Conservation (phyloP, 345 rosid genomes). For the Erodium maritimum region DNA sequence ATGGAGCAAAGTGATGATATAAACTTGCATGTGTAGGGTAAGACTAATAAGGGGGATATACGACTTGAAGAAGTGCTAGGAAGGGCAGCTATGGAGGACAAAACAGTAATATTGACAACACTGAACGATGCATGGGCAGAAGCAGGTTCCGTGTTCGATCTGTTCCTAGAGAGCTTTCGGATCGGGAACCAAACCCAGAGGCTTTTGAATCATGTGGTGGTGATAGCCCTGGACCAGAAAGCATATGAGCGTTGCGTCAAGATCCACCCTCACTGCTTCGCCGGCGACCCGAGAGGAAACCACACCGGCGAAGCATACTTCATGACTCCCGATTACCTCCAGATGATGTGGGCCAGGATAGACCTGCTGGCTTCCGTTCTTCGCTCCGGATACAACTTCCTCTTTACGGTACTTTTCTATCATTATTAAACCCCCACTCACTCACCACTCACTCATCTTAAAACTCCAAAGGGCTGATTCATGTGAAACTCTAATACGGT, state of each 20-base stretch:
- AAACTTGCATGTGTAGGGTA: too few relatives aligned
- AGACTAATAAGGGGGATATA: too few relatives aligned
- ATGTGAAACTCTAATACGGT: too few relatives aligned
- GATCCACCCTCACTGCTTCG: slow-evolving; percentile 37
- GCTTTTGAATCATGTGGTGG: slow-evolving; percentile 38
- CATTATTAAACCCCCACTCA: too few relatives aligned
- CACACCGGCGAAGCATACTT: slow-evolving; percentile 36
- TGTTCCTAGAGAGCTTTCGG: slow-evolving; percentile 45
- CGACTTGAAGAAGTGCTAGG: slow-evolving; percentile 9
- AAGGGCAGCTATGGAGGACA: slow-evolving; percentile 18
- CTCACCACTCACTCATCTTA: too few relatives aligned
- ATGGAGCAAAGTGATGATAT: too few relatives aligned
- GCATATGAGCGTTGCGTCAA: slow-evolving; percentile 38
- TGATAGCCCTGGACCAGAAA: slow-evolving; percentile 37
- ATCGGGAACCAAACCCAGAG: slow-evolving; percentile 32
- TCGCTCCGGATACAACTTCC: slow-evolving; percentile 43
- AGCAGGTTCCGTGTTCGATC: slow-evolving; percentile 39
- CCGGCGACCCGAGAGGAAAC: slow-evolving; percentile 22
- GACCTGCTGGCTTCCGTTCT: slow-evolving; percentile 34
- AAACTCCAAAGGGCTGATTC: too few relatives aligned
- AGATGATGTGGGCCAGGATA: slow-evolving; percentile 71
- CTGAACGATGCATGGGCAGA: slow-evolving; percentile 58
- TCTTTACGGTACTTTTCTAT: slow-evolving; percentile 41
- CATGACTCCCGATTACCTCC: slow-evolving; percentile 39
- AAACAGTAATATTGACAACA: slow-evolving; percentile 55